phyloP scores from a whole-genome alignment of 495 filamentous ascomycete species.

The Arthonia radiata region DNA sequence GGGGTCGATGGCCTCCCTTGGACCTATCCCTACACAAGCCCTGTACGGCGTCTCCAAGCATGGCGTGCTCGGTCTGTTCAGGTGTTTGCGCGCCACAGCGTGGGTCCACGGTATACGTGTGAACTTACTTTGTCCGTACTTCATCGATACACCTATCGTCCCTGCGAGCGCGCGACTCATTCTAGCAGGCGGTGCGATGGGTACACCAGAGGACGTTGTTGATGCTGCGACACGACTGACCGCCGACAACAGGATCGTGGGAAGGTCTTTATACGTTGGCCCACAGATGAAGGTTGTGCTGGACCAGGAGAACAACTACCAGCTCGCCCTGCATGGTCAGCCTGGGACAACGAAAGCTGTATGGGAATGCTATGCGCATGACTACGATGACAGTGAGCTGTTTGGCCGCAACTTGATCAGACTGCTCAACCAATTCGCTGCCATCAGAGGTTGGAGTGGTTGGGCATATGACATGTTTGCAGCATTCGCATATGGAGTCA shows the following conservation, averaged over 20 bases:
- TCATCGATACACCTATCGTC: slow-evolving; percentile 35
- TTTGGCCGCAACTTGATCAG: slow-evolving; percentile 22
- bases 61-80: slow-evolving; percentile 36
- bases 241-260: slow-evolving; percentile 16
- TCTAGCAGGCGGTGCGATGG: slow-evolving; percentile 27
- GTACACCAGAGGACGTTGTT: slow-evolving; percentile 27
- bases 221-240: slow-evolving; percentile 21
- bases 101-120: slow-evolving; percentile 25
- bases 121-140: slow-evolving; percentile 40
- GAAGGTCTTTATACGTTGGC: slow-evolving; percentile 27
- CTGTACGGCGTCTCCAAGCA: slow-evolving; percentile 39
- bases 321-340: slow-evolving; percentile 10
- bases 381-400: slow-evolving; percentile 27
- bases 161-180: slow-evolving; percentile 15
- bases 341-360: slow-evolving; percentile 16
- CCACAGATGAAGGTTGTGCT: slow-evolving; percentile 22
- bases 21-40: slow-evolving; percentile 19
- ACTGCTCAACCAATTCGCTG: slow-evolving; percentile 21
- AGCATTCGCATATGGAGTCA: slow-evolving; percentile 4
- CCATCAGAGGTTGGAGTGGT: slow-evolving; percentile 23
- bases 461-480: slow-evolving; percentile 20
- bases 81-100: slow-evolving; percentile 23
- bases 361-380: slow-evolving; percentile 33
- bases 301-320: slow-evolving; percentile 13
- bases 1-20: slow-evolving; percentile 23